Percentiles rank a stretch among this genome's conserved stretches.
phyloP scores from a whole-genome alignment of 2,329 filamentous ascomycete species.

The Aspergillus tamarii region DNA sequence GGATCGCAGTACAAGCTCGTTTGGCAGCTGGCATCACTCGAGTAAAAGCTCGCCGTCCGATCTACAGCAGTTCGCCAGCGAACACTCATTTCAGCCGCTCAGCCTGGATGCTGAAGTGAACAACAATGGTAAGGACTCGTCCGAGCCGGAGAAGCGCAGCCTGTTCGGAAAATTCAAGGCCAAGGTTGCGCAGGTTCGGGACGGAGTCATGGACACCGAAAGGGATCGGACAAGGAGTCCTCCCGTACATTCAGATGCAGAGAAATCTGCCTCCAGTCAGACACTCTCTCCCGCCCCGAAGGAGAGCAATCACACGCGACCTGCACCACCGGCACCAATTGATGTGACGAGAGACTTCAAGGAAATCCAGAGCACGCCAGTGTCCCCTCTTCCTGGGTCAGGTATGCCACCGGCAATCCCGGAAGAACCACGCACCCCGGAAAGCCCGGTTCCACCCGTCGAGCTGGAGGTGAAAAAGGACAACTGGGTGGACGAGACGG shows the following conservation, averaged over 20 bases:
- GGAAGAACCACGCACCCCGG: conserved; percentile 38
- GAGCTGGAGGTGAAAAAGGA: conserved; percentile 14
- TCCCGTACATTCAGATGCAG: conserved; percentile 43
- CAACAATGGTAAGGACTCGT: conserved; percentile 27
- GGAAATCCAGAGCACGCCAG: conserved; percentile 30
- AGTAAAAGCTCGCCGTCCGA: conserved; percentile 51
- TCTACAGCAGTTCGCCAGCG: conserved; percentile 42
- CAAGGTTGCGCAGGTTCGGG: conserved; percentile 58
- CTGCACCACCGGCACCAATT: conserved; percentile 25
- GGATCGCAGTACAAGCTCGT: conserved; percentile 68
- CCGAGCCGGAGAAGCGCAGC: conserved; percentile 59
- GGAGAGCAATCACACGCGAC: conserved; percentile 24
- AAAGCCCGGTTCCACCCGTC: conserved; percentile 19
- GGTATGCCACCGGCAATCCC: conserved; percentile 38
- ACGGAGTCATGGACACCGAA: conserved; percentile 60
- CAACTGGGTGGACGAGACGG: background rate
- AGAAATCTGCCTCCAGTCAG: conserved; percentile 35
- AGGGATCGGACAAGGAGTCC: conserved; percentile 57
- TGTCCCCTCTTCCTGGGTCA: conserved; percentile 33
- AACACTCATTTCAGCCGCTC: conserved; percentile 39
- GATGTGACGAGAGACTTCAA: conserved; percentile 30
- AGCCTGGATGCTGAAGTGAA: conserved; percentile 45
- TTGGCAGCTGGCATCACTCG: conserved; percentile 61
- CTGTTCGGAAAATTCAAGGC: conserved; percentile 67
- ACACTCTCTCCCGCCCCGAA: conserved; percentile 39